These are phyloP conservation scores for Aspergillus egyptiacus DNA, from an alignment of 495 filamentous ascomycete species.

Conservation along the genomic window DNA sequence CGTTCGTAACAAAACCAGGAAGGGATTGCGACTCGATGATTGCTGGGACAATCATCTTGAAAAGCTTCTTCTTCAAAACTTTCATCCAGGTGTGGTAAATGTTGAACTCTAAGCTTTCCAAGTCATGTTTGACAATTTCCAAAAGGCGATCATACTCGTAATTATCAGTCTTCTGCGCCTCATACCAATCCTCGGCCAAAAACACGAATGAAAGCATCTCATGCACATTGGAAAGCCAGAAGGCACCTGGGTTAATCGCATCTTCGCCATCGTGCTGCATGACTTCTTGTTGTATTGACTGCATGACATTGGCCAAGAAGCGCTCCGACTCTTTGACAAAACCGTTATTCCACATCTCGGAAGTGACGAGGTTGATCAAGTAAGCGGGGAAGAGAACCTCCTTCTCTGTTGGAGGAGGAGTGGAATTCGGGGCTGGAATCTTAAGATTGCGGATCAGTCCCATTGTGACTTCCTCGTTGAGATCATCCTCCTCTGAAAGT, in stretches of 20 bases:
- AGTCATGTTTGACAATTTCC: constrained; percentile 98
- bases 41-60: constrained; percentile 98
- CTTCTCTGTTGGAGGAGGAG: constrained; percentile 88
- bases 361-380: constrained; percentile 97
- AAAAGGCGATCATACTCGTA: constrained; percentile 97
- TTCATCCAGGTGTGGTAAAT: constrained; percentile 99
- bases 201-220: constrained; percentile 99
- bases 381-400: constrained; percentile 98
- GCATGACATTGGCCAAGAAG: constrained; percentile 99
- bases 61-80: constrained; percentile 95
- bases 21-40: constrained; percentile 99
- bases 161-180: constrained; percentile 98
- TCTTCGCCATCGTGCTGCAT: constrained; percentile 98
- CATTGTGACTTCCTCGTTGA: constrained; percentile 95
- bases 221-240: constrained; percentile 99
- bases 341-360: constrained; percentile 99
- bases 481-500: constrained; percentile 85
- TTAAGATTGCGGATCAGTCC: constrained; percentile 94
- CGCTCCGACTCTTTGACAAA: constrained; percentile 99
- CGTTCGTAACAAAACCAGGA: constrained; percentile 96
- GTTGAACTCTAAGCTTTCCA: constrained; percentile 98
- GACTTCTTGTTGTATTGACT: constrained; percentile 97
- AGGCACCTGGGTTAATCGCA: constrained; percentile 92
- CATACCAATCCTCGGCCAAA: constrained; percentile 98
- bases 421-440: constrained; percentile 79